Conservation (phyloP, 176 grass and related monocot species). For the Oryza nivara region DNA sequence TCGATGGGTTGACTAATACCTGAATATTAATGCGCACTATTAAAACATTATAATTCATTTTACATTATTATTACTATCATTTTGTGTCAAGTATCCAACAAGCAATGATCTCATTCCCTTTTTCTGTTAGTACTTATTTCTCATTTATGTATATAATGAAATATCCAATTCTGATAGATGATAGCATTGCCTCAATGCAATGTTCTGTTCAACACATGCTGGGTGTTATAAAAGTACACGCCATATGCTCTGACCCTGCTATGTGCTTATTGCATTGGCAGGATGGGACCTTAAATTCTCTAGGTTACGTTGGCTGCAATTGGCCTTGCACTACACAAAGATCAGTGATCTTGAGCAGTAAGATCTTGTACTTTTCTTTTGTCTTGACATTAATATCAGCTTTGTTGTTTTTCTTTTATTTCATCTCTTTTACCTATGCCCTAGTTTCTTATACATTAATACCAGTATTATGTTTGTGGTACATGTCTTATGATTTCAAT, state of each 20-base stretch:
- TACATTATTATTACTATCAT: background rate
- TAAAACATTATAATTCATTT: slow-evolving; percentile 18
- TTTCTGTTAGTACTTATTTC: slow-evolving; percentile 27
- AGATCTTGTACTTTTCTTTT: slow-evolving; percentile 47
- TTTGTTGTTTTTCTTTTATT: slow-evolving; percentile 33
- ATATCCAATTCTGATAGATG: slow-evolving; percentile 16
- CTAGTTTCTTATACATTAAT: background rate
- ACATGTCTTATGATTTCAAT: slow-evolving; percentile 11
- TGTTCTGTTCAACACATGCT: slow-evolving; percentile 19
- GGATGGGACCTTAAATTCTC: slow-evolving; percentile 87
- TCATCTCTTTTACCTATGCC: background rate
- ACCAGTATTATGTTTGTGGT: slow-evolving; percentile 16
- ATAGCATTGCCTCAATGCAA: background rate
- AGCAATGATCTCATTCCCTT: slow-evolving; percentile 24
- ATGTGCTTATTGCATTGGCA: slow-evolving; percentile 60
- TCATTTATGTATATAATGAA: slow-evolving; percentile 15
- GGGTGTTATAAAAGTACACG: background rate
- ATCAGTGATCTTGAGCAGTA: slow-evolving; percentile 84
- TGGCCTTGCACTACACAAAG: slow-evolving; percentile 79
- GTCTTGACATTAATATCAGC: background rate
- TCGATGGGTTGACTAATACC: slow-evolving; percentile 16
- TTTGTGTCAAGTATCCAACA: background rate
- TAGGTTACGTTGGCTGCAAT: slow-evolving; percentile 86
- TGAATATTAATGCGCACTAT: slow-evolving; percentile 16
- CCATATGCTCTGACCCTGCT: slow-evolving; percentile 21